A percentile compares a stretch with the other conserved stretches of the same genome.
phyloP scores from a whole-genome alignment of 176 grass and related monocot species.

The Calamus simplicifolius region DNA sequence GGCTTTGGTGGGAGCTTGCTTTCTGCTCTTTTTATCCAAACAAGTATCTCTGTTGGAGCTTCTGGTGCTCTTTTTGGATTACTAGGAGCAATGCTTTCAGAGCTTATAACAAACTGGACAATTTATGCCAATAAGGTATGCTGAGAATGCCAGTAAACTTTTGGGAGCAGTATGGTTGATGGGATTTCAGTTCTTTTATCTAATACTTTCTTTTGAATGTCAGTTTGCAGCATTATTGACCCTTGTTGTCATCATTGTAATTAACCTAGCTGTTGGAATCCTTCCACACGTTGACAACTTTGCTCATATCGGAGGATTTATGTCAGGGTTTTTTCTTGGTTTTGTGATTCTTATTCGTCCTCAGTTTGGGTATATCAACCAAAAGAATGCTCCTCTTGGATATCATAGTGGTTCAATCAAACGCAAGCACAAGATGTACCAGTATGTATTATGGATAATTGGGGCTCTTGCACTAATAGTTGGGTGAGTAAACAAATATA shows the following conservation, averaged over 20 bases:
- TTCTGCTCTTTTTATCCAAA: conserved; percentile 83
- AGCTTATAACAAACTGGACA: conserved; percentile 97
- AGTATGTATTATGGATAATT: conserved; percentile 58
- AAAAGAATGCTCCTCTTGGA: conserved; percentile 66
- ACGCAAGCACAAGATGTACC: conserved; percentile 68
- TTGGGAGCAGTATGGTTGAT: too few species aligned
- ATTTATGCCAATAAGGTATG: conserved; percentile 93
- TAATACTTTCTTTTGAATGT: conserved; percentile 7
- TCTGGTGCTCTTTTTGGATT: conserved; percentile 98
- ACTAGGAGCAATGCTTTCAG: conserved; percentile 87
- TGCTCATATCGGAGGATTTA: conserved; percentile 89
- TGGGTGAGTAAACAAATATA: conserved; percentile 32
- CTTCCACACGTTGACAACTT: conserved; percentile 92
- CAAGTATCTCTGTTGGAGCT: conserved; percentile 85
- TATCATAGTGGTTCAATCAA: conserved; percentile 36
- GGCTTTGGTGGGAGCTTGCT: conserved; percentile 88
- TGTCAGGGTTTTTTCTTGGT: conserved; percentile 82
- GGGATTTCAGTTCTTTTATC: conserved; percentile 6
- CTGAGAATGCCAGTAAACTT: background rate
- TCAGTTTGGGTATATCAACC: conserved; percentile 66
- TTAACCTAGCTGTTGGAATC: conserved; percentile 84
- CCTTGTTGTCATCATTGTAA: conserved; percentile 58
- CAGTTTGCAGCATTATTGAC: conserved; percentile 69
- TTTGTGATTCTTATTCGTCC: conserved; percentile 85
- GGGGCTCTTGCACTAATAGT: conserved; percentile 37